phyloP scores from a whole-genome alignment of 306 rosid species.

The Nissolia schottii region DNA sequence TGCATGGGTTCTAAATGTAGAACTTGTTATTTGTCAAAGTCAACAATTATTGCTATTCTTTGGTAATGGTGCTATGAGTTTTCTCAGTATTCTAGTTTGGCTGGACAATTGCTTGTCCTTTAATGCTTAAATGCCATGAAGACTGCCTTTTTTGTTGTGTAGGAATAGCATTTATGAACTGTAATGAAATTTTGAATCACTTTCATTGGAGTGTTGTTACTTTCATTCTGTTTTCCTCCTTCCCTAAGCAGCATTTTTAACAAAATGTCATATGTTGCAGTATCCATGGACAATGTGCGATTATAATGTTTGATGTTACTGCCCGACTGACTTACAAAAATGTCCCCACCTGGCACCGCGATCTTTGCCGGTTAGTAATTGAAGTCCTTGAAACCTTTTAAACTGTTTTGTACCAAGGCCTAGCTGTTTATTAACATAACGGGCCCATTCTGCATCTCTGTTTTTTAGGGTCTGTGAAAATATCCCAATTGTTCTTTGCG shows the following conservation, averaged over 20 bases:
- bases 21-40: not conserved
- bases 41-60: not conserved
- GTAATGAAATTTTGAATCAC: not conserved
- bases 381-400: not conserved
- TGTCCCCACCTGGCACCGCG: slow-evolving; percentile 83
- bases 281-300: slow-evolving; percentile 80
- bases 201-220: not conserved
- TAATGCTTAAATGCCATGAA: not conserved
- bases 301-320: slow-evolving; percentile 79
- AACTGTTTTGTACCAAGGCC: not conserved
- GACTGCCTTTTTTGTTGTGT: not conserved
- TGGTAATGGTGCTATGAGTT: not conserved
- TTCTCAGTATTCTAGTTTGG: not conserved
- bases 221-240: not conserved
- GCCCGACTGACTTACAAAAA: slow-evolving; percentile 70
- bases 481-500: slow-evolving; percentile 79
- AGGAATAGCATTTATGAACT: not conserved
- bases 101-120: not conserved
- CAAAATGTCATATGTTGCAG: slow-evolving; percentile 22
- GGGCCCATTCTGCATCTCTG: not conserved
- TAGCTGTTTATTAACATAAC: not conserved
- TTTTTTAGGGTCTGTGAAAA: slow-evolving; percentile 72
- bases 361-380: slow-evolving; percentile 57
- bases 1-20: not conserved
- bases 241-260: not conserved